Base-by-base conservation (phyloP, 2,329 filamentous ascomycete species). In the Pezicula neosporulosa region DNA sequence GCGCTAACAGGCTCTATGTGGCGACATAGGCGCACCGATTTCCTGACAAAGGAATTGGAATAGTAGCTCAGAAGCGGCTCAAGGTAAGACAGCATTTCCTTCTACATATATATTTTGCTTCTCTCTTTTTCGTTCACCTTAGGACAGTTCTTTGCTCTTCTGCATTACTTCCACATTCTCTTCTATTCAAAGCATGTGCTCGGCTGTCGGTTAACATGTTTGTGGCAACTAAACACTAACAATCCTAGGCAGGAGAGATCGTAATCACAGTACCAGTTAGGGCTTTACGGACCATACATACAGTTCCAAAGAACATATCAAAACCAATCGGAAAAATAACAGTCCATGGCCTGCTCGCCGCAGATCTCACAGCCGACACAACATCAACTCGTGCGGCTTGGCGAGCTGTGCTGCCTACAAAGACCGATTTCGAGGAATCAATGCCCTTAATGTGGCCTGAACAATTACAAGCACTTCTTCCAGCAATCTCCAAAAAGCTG, bases 1-100 rank as follows among this genome's bases (percentile, higher is more conserved):
- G 30, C 30, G 12, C 30, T 33, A 13, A 33, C 30, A 7, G 5
- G 30, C 30, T 13, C 12, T 13, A 9, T 33, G 30, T 33, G 30
- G 30, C 30, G 10, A 24, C 24, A 24, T 24, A 33, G 30, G 30
- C 90, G 5, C 77, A 82, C 38, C 74, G 74, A 37, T 83, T 96
- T 15, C 80, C 85, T 6, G 87, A 85, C 2, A 78, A 87, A 49
- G 91, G 91, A 27, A 79, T 94, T 48, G 91, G 92, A 44, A 83
- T 96, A 51, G 77, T 92, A 47, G 86, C 90, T 5, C 85, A 81
- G 12, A 77, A 79, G 27, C 71, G 78, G 13, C 77, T 94, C 54
- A 72, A 86, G 71, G 88, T 89, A 71, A 62, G 63, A 59, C 27
- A 35, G 8, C 28, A 45, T 39, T 19, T 30, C 27, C 39, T 49